These are phyloP conservation scores for Lachnellula hyalina DNA, from an alignment of 2,329 filamentous ascomycete genomes.

Conservation along the genomic window DNA sequence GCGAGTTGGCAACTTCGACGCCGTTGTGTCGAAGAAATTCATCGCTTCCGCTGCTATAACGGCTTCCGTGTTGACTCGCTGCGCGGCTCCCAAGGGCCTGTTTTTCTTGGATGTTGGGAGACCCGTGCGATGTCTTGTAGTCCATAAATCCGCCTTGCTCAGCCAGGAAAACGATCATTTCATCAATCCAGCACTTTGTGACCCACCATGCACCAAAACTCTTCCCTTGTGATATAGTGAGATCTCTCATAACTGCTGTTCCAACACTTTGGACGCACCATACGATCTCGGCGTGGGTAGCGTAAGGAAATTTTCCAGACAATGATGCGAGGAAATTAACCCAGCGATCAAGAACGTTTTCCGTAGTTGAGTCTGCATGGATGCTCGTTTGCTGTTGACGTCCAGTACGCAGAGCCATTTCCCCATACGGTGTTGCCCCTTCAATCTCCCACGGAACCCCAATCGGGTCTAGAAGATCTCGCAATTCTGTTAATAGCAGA, in stretches of 20 bases:
- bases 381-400: slow-evolving; percentile 36
- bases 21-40: slow-evolving; percentile 25
- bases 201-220: slow-evolving; percentile 94
- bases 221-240: slow-evolving; percentile 71
- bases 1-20: slow-evolving; percentile 16
- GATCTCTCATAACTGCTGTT: slow-evolving; percentile 72
- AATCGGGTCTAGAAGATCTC: slow-evolving; percentile 63
- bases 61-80: slow-evolving; percentile 24
- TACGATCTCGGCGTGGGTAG: slow-evolving; percentile 66
- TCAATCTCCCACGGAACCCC: slow-evolving; percentile 62
- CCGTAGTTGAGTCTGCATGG: slow-evolving; percentile 40
- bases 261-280: slow-evolving; percentile 72
- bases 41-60: slow-evolving; percentile 30
- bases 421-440: slow-evolving; percentile 54
- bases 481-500: slow-evolving; percentile 60
- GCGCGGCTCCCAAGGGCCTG: slow-evolving; percentile 17
- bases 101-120: slow-evolving; percentile 19
- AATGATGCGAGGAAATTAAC: slow-evolving; percentile 66
- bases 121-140: slow-evolving; percentile 41
- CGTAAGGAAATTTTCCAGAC: slow-evolving; percentile 67
- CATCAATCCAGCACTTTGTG: slow-evolving; percentile 90
- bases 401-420: slow-evolving; percentile 45
- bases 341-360: slow-evolving; percentile 74
- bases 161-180: slow-evolving; percentile 86
- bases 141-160: slow-evolving; percentile 86